phyloP scores from a whole-genome alignment of 176 grass and related monocot genomes.

The Ampelocalamus luodianensis region DNA sequence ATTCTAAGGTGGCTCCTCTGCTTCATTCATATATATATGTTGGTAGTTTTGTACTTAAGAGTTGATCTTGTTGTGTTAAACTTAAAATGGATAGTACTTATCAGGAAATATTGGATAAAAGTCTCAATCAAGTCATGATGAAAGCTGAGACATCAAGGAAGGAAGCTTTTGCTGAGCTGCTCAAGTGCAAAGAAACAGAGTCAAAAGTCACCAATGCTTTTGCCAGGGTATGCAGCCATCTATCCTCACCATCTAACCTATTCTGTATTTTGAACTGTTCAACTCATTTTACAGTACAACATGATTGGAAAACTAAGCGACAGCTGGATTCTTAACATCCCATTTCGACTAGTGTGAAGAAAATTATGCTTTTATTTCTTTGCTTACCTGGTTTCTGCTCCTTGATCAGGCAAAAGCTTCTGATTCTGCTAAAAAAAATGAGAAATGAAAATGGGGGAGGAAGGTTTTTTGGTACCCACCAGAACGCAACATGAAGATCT shows the following conservation, averaged over 20 bases:
- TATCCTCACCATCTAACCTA: constrained; percentile 31
- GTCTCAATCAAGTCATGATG: constrained; percentile 61
- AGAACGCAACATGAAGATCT: constrained; percentile 62
- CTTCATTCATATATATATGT: constrained; percentile 17
- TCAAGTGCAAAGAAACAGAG: constrained; percentile 77
- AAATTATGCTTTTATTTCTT: constrained; percentile 29
- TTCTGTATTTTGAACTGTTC: neutral
- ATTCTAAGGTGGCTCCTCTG: constrained; percentile 54
- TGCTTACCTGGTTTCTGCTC: constrained; percentile 10
- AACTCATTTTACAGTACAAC: neutral
- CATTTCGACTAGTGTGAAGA: constrained; percentile 2
- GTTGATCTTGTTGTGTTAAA: constrained; percentile 15
- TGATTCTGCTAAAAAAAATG: constrained; percentile 47
- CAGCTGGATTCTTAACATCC: neutral
- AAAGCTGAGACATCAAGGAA: constrained; percentile 78
- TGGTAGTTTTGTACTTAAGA: constrained; percentile 14
- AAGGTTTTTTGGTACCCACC: constrained; percentile 46
- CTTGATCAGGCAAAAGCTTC: constrained; percentile 56
- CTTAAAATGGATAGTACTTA: constrained; percentile 34
- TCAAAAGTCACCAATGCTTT: constrained; percentile 55
- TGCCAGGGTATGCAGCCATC: constrained; percentile 51
- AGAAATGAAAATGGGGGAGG: constrained; percentile 63
- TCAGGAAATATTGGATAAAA: constrained; percentile 52
- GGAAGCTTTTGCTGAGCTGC: constrained; percentile 74
- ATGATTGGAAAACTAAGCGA: constrained; percentile 10